phyloP scores from a whole-genome alignment of 1,284 basidiomycete genomes.

The Mycena sp. region DNA sequence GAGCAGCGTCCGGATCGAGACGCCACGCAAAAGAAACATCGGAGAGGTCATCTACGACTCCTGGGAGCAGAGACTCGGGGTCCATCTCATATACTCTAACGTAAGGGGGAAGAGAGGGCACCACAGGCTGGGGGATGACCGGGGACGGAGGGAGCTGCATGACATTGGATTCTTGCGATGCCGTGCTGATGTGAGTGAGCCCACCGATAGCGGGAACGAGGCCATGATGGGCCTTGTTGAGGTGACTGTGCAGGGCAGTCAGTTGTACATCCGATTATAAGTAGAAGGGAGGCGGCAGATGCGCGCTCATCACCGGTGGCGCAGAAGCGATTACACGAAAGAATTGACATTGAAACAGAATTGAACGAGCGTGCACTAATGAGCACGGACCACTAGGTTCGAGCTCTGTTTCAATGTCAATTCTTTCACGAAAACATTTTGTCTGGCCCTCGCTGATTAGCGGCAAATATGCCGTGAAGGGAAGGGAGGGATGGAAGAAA shows the following conservation, averaged over 20 bases:
- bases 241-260: slow-evolving; percentile 49
- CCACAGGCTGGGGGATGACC: slow-evolving; percentile 55
- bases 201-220: slow-evolving; percentile 81
- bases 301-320: slow-evolving; percentile 7
- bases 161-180: slow-evolving; percentile 50
- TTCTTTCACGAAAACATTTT: slow-evolving; percentile 26
- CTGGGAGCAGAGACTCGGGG: slow-evolving; percentile 75
- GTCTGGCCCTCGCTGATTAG: slow-evolving; percentile 3
- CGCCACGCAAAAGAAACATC: slow-evolving; percentile 67
- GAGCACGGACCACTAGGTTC: background rate
- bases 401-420: slow-evolving; percentile 28
- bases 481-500: slow-evolving; percentile 23
- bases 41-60: slow-evolving; percentile 76
- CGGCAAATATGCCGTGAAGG: slow-evolving; percentile 7
- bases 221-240: slow-evolving; percentile 64
- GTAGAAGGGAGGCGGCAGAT: slow-evolving; percentile 3
- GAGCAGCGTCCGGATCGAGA: slow-evolving; percentile 40
- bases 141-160: slow-evolving; percentile 75
- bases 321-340: slow-evolving; percentile 20
- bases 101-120: slow-evolving; percentile 57
- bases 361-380: slow-evolving; percentile 2
- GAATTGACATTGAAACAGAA: slow-evolving; percentile 27
- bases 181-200: slow-evolving; percentile 52
- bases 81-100: slow-evolving; percentile 75
- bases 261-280: slow-evolving; percentile 16